phyloP scores from a whole-genome alignment of 768 basidiomycete genomes.

The Naganishia friedmannii region DNA sequence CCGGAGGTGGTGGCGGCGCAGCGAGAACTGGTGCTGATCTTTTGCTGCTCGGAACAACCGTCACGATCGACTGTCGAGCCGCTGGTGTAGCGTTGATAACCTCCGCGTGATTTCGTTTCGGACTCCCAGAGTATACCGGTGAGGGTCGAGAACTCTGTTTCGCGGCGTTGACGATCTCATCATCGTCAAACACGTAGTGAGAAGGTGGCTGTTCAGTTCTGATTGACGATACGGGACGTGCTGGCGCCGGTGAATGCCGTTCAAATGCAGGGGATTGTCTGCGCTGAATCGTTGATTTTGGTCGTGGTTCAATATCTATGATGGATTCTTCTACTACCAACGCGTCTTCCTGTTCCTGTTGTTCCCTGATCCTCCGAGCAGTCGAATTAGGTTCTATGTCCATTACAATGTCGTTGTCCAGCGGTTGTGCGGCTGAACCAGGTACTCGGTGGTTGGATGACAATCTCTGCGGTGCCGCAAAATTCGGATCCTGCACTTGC shows the following conservation, averaged over 20 bases:
- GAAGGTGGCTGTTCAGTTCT: constrained; percentile 5
- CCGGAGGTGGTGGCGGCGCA: not conserved
- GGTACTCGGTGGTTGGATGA: not conserved
- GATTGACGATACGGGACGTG: not conserved
- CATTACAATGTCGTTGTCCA: constrained; percentile 8
- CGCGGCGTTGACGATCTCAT: not conserved
- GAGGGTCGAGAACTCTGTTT: not conserved
- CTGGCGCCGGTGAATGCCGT: not conserved
- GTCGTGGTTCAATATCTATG: not conserved
- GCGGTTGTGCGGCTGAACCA: not conserved
- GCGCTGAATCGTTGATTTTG: not conserved
- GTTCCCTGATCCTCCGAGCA: not conserved
- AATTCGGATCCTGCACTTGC: not conserved
- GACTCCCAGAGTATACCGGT: not conserved
- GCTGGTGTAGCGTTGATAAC: not conserved
- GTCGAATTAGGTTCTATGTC: not conserved
- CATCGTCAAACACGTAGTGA: not conserved
- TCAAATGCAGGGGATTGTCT: not conserved
- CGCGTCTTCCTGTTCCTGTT: constrained; percentile 3
- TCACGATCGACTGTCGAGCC: constrained; percentile 4
- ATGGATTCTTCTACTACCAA: not conserved
- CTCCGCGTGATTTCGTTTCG: constrained; percentile 1
- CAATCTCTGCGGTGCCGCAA: not conserved
- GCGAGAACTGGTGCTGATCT: constrained; percentile 17
- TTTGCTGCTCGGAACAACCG: constrained; percentile 14